phyloP scores from a whole-genome alignment of 2,329 filamentous ascomycete species.

The Epichloe bromicola region DNA sequence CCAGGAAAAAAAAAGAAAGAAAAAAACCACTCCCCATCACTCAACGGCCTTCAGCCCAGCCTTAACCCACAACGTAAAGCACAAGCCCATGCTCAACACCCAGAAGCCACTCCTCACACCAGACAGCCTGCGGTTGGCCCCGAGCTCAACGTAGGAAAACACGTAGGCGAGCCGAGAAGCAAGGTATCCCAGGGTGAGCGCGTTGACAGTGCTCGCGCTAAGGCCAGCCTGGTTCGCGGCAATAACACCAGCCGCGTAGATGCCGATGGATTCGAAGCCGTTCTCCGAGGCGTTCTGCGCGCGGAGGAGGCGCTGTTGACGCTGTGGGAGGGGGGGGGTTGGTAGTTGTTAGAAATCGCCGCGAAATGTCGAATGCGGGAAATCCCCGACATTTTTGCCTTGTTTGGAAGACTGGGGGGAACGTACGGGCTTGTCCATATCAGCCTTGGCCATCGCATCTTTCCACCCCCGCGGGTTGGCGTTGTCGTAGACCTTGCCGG shows the following conservation, averaged over 20 bases:
- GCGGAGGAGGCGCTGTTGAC: slow-evolving; percentile 41
- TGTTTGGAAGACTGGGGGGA: too few species aligned
- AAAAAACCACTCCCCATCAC: neutral
- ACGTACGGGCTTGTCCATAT: slow-evolving; percentile 18
- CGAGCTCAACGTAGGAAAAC: slow-evolving; percentile 29
- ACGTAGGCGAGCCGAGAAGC: slow-evolving; percentile 27
- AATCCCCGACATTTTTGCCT: too few species aligned
- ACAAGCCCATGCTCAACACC: slow-evolving; percentile 20
- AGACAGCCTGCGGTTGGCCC: slow-evolving; percentile 25
- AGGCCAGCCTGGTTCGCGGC: slow-evolving; percentile 34
- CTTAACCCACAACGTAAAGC: slow-evolving; percentile 26
- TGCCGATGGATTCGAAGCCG: slow-evolving; percentile 30
- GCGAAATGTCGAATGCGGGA: too few species aligned
- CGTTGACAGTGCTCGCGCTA: slow-evolving; percentile 24
- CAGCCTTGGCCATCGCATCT: slow-evolving; percentile 18
- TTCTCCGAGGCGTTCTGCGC: slow-evolving; percentile 36
- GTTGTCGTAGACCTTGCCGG: slow-evolving; percentile 23
- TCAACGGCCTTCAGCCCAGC: slow-evolving; percentile 20
- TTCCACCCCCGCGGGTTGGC: slow-evolving; percentile 25
- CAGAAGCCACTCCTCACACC: slow-evolving; percentile 26
- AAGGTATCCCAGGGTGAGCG: slow-evolving; percentile 26
- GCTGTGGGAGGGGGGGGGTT: slow-evolving; percentile 14
- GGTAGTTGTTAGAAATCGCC: too few species aligned
- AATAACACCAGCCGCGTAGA: slow-evolving; percentile 29
- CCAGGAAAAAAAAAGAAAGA: neutral